These are phyloP conservation scores for Candida sojae DNA, from an alignment of 1,139 yeast species.

Conservation along the genomic window DNA sequence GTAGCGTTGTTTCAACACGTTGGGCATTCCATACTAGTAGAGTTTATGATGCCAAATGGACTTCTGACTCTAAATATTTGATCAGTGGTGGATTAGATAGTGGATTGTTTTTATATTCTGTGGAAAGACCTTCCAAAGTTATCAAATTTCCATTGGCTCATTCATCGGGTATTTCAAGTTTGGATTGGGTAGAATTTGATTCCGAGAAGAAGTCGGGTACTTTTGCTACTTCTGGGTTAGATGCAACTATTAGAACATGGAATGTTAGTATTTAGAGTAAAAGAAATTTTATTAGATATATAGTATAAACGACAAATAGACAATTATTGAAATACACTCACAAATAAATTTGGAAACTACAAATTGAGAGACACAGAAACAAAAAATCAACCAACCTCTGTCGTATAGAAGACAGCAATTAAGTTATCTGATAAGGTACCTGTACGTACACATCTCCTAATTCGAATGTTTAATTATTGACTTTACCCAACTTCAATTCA, in stretches of 20 bases:
- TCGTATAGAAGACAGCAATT: no score
- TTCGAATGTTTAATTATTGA: no score
- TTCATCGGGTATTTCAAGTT: constrained; percentile 79
- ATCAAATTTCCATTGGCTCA: constrained; percentile 79
- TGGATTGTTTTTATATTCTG: constrained; percentile 76
- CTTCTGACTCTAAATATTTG: constrained; percentile 66
- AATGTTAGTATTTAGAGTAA: constrained; percentile 23
- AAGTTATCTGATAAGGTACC: no score
- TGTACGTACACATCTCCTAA: no score
- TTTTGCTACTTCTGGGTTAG: constrained; percentile 75
- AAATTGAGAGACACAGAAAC: no score
- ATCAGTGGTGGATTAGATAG: constrained; percentile 86
- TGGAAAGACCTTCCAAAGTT: constrained; percentile 74
- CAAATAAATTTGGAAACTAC: no score
- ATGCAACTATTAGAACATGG: constrained; percentile 83
- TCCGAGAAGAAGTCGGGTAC: constrained; percentile 31
- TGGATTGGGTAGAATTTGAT: constrained; percentile 59
- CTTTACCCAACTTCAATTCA: no score
- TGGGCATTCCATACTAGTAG: constrained; percentile 95
- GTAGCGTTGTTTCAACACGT: constrained; percentile 71
- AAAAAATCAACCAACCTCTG: no score
- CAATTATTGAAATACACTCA: no score
- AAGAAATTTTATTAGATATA: background rate
- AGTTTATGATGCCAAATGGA: constrained; percentile 79
- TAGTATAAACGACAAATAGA: no score